These are phyloP conservation scores for Ustilaginoidea virens DNA, from an alignment of 2,329 filamentous ascomycete species.

Conservation along the genomic window DNA sequence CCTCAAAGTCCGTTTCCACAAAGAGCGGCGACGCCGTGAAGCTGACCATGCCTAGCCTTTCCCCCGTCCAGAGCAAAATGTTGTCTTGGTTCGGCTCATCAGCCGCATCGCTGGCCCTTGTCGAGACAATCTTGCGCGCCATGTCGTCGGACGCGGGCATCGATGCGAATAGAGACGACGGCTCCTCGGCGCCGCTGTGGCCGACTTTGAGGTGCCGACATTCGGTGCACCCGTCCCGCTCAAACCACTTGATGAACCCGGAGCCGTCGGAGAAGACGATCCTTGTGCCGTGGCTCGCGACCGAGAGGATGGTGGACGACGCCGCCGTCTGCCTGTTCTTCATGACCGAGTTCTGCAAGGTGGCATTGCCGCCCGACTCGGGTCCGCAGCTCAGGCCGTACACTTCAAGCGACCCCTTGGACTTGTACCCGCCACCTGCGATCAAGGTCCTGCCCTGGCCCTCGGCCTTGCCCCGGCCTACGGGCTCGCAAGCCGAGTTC, in stretches of 20 bases:
- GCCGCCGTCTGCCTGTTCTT: slow-evolving; percentile 77
- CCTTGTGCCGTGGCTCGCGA: slow-evolving; percentile 65
- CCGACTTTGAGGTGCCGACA: slow-evolving; percentile 39
- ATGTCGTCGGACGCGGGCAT: slow-evolving; percentile 51
- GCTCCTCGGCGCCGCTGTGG: slow-evolving; percentile 31
- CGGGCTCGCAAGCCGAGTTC: slow-evolving; percentile 37
- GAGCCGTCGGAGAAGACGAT: slow-evolving; percentile 74
- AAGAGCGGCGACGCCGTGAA: slow-evolving; percentile 41
- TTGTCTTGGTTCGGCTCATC: slow-evolving; percentile 41
- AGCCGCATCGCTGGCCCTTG: slow-evolving; percentile 21
- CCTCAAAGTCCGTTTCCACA: slow-evolving; percentile 34
- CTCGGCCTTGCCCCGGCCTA: slow-evolving; percentile 35
- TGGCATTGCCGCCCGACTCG: slow-evolving; percentile 11
- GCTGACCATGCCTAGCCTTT: slow-evolving; percentile 58
- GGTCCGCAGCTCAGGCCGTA: slow-evolving; percentile 42
- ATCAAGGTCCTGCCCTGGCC: slow-evolving; percentile 51
- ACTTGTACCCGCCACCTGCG: slow-evolving; percentile 81
- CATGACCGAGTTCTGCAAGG: slow-evolving; percentile 32
- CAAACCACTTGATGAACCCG: slow-evolving; percentile 79
- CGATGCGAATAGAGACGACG: slow-evolving; percentile 33
- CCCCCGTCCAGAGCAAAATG: slow-evolving; percentile 76
- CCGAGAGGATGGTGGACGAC: slow-evolving; percentile 64
- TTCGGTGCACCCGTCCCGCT: slow-evolving; percentile 61
- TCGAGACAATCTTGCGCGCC: slow-evolving; percentile 64
- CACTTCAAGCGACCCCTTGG: slow-evolving; percentile 78